Percentiles rank a stretch among this genome's conserved stretches.
Evolutionary conservation across 2,329 filamentous ascomycete genomes (phyloP).

Genomic region (Chaetomium sp.): DNA sequence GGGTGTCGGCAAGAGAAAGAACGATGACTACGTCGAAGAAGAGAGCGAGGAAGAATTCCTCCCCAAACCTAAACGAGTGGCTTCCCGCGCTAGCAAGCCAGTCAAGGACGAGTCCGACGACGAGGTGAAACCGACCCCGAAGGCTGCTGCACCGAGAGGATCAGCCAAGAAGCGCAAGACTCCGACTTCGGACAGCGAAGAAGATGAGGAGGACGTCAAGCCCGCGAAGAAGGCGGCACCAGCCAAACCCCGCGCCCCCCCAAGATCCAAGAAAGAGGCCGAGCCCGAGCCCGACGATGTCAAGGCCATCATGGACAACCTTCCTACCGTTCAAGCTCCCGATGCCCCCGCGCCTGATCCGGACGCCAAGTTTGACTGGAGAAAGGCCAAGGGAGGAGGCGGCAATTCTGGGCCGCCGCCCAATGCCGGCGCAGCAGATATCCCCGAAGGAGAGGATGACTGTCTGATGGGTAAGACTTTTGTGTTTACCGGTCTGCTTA

Average conservation of each 20-base stretch:
- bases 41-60: constrained; percentile 64
- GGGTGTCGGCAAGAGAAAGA: constrained; percentile 58
- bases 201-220: constrained; percentile 42
- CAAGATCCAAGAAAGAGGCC: constrained; percentile 58
- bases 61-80: constrained; percentile 54
- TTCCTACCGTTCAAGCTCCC: constrained; percentile 75
- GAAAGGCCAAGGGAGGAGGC: constrained; percentile 50
- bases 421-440: constrained; percentile 56
- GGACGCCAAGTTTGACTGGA: constrained; percentile 74
- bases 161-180: constrained; percentile 53
- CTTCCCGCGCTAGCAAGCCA: constrained; percentile 37
- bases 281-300: constrained; percentile 63
- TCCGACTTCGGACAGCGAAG: constrained; percentile 46
- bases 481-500: constrained; percentile 87
- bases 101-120: constrained; percentile 30
- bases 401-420: constrained; percentile 59
- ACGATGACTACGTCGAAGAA: constrained; percentile 69
- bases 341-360: constrained; percentile 70
- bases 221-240: constrained; percentile 57
- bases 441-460: constrained; percentile 79
- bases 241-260: constrained; percentile 49
- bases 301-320: constrained; percentile 79
- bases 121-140: constrained; percentile 24
- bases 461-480: constrained; percentile 86
- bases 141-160: constrained; percentile 28